phyloP scores from a whole-genome alignment of 805 yeast species.

The Blastobotrys peoriensis region DNA sequence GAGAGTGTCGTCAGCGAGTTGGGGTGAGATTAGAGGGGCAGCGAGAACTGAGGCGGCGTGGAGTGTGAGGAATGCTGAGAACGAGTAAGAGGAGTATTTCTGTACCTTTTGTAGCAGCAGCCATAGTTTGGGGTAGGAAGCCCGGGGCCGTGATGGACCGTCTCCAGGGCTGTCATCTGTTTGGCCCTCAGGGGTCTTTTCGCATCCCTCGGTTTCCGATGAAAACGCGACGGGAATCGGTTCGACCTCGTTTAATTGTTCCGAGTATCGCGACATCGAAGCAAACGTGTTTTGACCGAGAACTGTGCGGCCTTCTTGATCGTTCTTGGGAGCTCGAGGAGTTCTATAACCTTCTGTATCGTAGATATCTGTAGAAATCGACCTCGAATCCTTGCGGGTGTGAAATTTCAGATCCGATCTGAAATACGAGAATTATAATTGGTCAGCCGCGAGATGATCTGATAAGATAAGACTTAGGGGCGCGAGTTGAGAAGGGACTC shows the following conservation, averaged over 20 bases:
- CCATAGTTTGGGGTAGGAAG: neutral
- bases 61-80: constrained; percentile 47
- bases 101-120: constrained; percentile 15
- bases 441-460: too few species aligned
- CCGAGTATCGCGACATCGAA: too few species aligned
- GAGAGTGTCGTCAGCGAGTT: constrained; percentile 46
- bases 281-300: neutral
- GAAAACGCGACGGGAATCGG: too few species aligned
- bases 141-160: neutral
- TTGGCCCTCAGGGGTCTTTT: constrained; percentile 3
- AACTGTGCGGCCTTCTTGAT: neutral
- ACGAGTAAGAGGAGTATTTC: constrained; percentile 48
- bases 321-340: too few species aligned
- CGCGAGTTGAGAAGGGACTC: too few species aligned
- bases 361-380: too few species aligned
- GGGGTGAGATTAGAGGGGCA: constrained; percentile 45
- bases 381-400: too few species aligned
- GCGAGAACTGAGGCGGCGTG: constrained; percentile 51
- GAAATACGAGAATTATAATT: too few species aligned
- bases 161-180: neutral
- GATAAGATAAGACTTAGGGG: too few species aligned
- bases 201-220: too few species aligned
- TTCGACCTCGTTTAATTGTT: neutral
- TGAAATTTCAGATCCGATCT: too few species aligned
- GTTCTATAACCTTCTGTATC: too few species aligned